Base-by-base conservation (phyloP, 1,139 yeast species). In the Scheffersomyces illinoinensis region DNA sequence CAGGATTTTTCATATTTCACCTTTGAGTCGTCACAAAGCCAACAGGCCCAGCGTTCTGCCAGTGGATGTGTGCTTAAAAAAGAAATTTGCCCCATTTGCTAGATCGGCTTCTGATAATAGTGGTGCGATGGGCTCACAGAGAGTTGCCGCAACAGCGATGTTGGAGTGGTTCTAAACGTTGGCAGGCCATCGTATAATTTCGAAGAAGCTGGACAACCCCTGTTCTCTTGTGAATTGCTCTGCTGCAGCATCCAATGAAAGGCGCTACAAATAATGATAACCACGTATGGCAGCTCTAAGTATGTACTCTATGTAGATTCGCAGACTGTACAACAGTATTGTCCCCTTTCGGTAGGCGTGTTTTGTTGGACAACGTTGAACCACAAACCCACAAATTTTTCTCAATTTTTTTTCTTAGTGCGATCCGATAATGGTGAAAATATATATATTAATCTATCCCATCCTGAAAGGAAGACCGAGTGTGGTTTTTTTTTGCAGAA, bases 381-480 rank as follows among this genome's bases (percentile, higher is more conserved):
- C 43, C 43, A 33, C 43, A 33, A 48, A 33, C 48, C 54, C 43
- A 23, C 49, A 47, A 53, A 53, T 53, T 46, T 53, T 47, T 46
- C 48, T n/a, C 33, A 23, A 46, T 52, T 56, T 57, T 57, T 50
- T 52, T 50, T 50, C 53, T 50, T 49, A 54, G 50, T 56, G 48
- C 54, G 48, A 48, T 48, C 26, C 51, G 52, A 21, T 33, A 33
- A 17, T 14, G 17, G 43, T 33, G 43, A 33, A 33, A 33, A 33
- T 10, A 33, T 33, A 26, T 26, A 26, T 26, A 33, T 33, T 33
- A 24, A 17, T 8, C 43, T 8, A 33, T 33, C 43, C 43, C 43
- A 33, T 33, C 43, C 43, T 33, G 17, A 33, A 10, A 33, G 17
- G 4, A 33, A 7, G 43, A 12, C 43, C 17, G 2, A 4, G 43